Conservation (phyloP, 2,329 filamentous ascomycete species). For the Botrytis paeoniae region DNA sequence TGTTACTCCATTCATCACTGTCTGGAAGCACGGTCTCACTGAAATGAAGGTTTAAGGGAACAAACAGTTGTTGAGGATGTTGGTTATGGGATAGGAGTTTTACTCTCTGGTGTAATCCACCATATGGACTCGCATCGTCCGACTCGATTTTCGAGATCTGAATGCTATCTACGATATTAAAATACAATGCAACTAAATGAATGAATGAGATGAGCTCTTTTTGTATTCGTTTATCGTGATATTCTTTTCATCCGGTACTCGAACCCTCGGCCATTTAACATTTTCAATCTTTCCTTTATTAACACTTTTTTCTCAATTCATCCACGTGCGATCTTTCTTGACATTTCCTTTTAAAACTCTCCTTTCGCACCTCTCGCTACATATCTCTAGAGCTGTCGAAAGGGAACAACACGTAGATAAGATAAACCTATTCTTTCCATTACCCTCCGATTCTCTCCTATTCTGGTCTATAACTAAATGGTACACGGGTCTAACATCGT, state of each 20-base stretch:
- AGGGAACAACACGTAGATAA: not conserved
- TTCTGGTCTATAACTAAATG: not conserved
- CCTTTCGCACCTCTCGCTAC: not conserved
- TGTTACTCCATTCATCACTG: slow-evolving; percentile 78
- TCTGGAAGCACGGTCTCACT: slow-evolving; percentile 93
- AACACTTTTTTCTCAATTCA: too few relatives aligned
- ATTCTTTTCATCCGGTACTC: not conserved
- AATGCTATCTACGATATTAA: slow-evolving; percentile 7
- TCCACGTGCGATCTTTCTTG: too few relatives aligned
- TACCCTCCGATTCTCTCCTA: not conserved
- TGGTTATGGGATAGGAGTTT: slow-evolving; percentile 3
- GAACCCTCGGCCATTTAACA: not conserved
- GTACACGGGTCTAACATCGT: rapidly evolving
- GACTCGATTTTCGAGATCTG: slow-evolving; percentile 7
- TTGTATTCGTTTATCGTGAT: not conserved
- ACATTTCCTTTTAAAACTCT: too few relatives aligned
- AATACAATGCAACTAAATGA: not conserved
- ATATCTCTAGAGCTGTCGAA: not conserved
- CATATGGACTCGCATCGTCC: slow-evolving; percentile 6
- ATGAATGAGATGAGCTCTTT: not conserved
- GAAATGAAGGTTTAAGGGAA: slow-evolving; percentile 82
- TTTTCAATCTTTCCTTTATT: not conserved
- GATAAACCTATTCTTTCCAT: not conserved
- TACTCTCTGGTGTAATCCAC: slow-evolving; percentile 7
- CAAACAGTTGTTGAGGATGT: not conserved